Conservation (phyloP, 1,284 basidiomycete species). For the Dichomitus squalens region DNA sequence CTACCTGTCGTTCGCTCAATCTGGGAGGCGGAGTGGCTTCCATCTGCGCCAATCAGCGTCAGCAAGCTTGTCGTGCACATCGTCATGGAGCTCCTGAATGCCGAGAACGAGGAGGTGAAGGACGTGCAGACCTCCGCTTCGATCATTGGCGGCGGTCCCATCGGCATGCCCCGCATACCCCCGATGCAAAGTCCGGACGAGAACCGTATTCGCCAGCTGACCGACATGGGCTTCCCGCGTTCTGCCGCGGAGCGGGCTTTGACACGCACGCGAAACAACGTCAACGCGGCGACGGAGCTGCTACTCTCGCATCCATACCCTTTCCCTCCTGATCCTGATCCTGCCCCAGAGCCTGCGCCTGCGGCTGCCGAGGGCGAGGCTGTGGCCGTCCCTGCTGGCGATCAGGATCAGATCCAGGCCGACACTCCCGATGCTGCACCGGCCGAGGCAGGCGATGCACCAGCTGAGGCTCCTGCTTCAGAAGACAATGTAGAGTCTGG, state of each 20-base stretch:
- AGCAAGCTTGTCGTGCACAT: conserved; percentile 78
- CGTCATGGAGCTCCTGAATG: conserved; percentile 82
- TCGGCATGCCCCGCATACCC: conserved; percentile 40
- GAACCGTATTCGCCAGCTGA: conserved; percentile 77
- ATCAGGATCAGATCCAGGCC: conserved; percentile 16
- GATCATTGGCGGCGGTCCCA: conserved; percentile 19
- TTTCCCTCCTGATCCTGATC: conserved; percentile 63
- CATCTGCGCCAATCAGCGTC: conserved; percentile 70
- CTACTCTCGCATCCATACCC: conserved; percentile 84
- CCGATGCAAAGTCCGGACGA: conserved; percentile 66
- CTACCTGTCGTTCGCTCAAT: conserved; percentile 71
- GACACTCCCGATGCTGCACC: conserved; percentile 21
- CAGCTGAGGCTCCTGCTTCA: background rate
- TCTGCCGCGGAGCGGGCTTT: conserved; percentile 85
- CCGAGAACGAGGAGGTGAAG: conserved; percentile 77
- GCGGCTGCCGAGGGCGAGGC: conserved; percentile 24
- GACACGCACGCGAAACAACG: conserved; percentile 84
- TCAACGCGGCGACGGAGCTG: conserved; percentile 88
- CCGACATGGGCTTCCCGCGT: conserved; percentile 97
- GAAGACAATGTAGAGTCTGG: background rate
- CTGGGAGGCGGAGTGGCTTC: conserved; percentile 88
- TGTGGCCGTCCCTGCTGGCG: conserved; percentile 22
- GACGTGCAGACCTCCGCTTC: conserved; percentile 28
- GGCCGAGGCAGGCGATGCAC: background rate
- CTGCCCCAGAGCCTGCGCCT: conserved; percentile 35